Percentiles rank a stretch among this genome's conserved stretches.
Evolutionary conservation across 2,329 filamentous ascomycete genomes (phyloP).

Genomic region (Monilinia polystroma): DNA sequence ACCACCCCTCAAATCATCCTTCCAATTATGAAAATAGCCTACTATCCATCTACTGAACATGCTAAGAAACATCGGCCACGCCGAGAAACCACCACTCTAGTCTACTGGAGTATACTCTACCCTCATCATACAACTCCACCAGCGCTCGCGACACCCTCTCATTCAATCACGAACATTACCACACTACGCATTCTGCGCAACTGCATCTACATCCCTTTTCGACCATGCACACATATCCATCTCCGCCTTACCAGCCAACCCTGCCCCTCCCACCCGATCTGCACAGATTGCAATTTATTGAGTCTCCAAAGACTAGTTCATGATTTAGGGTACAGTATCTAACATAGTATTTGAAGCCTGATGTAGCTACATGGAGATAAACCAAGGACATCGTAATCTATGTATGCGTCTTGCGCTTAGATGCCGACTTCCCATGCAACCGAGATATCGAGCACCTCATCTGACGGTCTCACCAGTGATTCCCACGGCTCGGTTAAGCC

Average conservation of each 20-base stretch:
- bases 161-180: neutral
- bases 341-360: neutral
- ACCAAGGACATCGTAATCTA: too few relatives aligned
- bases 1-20: slow-evolving; percentile 27
- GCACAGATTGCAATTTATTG: slow-evolving; percentile 4
- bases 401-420: too few relatives aligned
- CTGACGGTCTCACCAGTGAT: too few relatives aligned
- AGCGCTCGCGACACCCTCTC: neutral
- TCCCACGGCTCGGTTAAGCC: too few relatives aligned
- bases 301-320: neutral
- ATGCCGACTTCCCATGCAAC: too few relatives aligned
- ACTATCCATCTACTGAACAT: neutral
- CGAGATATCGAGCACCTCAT: too few relatives aligned
- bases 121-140: neutral
- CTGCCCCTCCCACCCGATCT: neutral
- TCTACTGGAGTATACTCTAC: neutral
- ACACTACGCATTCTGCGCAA: neutral
- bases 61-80: neutral
- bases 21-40: too few relatives aligned
- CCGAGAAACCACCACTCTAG: neutral
- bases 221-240: neutral
- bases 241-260: neutral
- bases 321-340: neutral
- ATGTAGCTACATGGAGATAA: too few relatives aligned
- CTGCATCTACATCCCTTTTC: neutral